Percentiles rank a stretch among this genome's conserved stretches.
phyloP scores from a whole-genome alignment of 192 early-diverging fungal genomes.

The Coemansia sp. region DNA sequence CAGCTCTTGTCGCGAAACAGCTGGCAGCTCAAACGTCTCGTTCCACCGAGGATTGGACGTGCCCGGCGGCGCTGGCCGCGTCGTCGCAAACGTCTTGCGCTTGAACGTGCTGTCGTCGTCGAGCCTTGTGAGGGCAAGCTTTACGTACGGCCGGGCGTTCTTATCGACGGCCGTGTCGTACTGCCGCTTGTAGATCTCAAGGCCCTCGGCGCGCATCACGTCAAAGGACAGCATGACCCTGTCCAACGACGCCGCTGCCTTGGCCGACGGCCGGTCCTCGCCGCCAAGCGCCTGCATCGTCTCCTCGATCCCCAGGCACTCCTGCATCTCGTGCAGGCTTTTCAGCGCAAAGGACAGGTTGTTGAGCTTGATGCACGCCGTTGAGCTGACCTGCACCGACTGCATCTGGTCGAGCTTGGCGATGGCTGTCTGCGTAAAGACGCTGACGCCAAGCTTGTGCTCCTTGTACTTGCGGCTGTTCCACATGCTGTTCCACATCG shows the following conservation, averaged over 20 bases:
- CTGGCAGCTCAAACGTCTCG: conserved; percentile 66
- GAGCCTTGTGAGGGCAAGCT: conserved; percentile 52
- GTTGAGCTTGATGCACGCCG: conserved; percentile 52
- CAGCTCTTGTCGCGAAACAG: conserved; percentile 48
- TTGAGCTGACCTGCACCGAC: conserved; percentile 28
- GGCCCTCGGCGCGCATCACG: conserved; percentile 64
- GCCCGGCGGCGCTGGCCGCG: conserved; percentile 35
- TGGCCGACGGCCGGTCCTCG: conserved; percentile 39
- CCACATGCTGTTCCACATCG: conserved; percentile 44
- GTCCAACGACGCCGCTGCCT: conserved; percentile 5
- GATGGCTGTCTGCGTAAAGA: conserved; percentile 35
- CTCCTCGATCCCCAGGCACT: conserved; percentile 39
- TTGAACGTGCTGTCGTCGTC: conserved; percentile 47
- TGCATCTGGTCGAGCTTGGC: conserved; percentile 41
- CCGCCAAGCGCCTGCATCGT: conserved; percentile 37
- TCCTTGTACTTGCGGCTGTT: conserved; percentile 52
- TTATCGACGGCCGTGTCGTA: conserved; percentile 33
- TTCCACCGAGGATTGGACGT: conserved; percentile 76
- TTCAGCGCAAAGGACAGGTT: conserved; percentile 43
- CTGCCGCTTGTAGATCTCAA: conserved; percentile 62
- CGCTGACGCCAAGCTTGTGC: conserved; percentile 30
- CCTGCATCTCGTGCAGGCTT: conserved; percentile 46
- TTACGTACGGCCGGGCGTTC: conserved; percentile 59
- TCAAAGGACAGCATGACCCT: conserved; percentile 64
- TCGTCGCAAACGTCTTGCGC: conserved; percentile 61